Evolutionary conservation across 768 basidiomycete species (phyloP).

Genomic region (Lepiota venenata): DNA sequence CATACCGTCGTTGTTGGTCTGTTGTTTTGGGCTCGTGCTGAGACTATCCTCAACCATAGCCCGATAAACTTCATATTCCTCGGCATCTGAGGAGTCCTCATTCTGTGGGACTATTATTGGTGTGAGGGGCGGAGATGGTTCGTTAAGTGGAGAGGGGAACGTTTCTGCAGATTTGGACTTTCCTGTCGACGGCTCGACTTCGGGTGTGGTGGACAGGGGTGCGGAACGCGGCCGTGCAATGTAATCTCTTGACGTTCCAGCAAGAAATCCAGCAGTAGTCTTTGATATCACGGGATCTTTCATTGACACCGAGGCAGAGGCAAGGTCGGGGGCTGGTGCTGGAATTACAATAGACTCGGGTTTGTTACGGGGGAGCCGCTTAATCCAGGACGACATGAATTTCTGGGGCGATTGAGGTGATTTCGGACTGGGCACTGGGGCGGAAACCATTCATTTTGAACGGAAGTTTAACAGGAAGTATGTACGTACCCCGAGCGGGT

Average conservation of each 20-base stretch:
- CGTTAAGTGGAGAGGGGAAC: background rate
- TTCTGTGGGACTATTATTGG: background rate
- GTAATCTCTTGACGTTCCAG: background rate
- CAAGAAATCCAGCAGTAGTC: background rate
- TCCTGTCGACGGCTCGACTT: background rate
- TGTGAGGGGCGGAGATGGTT: background rate
- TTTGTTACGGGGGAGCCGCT: no score
- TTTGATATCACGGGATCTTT: background rate
- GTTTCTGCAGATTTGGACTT: background rate
- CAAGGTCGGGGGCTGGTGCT: background rate
- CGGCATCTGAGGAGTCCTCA: background rate
- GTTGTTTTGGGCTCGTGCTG: background rate
- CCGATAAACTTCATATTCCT: conserved; percentile 2
- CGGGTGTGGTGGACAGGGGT: background rate
- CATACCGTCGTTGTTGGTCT: no score
- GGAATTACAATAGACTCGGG: background rate
- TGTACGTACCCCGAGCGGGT: background rate
- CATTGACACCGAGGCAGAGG: background rate
- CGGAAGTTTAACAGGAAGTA: background rate
- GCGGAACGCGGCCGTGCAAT: conserved; percentile 1
- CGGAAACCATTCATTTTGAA: background rate
- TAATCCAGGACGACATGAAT: no score
- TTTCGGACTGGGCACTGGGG: no score
- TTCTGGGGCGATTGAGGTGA: no score
- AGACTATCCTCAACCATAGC: background rate